Conservation (phyloP, 2,329 filamentous ascomycete species). For the Botrytis medusae region DNA sequence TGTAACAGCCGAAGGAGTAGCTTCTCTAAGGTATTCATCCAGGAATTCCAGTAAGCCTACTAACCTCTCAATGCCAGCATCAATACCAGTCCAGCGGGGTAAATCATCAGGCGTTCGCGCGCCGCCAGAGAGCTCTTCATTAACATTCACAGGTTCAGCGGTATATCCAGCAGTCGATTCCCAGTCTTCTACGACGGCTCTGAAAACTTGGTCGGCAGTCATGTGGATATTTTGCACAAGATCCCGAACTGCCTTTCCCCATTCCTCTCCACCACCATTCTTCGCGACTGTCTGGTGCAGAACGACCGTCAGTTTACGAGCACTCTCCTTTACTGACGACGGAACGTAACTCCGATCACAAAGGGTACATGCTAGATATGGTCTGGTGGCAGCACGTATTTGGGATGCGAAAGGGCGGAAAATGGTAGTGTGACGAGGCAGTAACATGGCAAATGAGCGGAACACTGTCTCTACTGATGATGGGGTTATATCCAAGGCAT, state of each 20-base stretch:
- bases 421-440: slow-evolving; percentile 80
- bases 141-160: slow-evolving; percentile 46
- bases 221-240: slow-evolving; percentile 65
- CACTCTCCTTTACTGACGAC: slow-evolving; percentile 53
- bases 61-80: slow-evolving; percentile 69
- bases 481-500: slow-evolving; percentile 43
- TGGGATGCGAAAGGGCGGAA: slow-evolving; percentile 75
- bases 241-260: slow-evolving; percentile 64
- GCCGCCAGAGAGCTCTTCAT: slow-evolving; percentile 51
- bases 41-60: slow-evolving; percentile 65
- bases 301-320: slow-evolving; percentile 66
- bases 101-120: slow-evolving; percentile 51
- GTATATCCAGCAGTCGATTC: slow-evolving; percentile 60
- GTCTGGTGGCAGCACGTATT: slow-evolving; percentile 59
- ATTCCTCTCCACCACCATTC: slow-evolving; percentile 73
- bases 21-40: slow-evolving; percentile 58
- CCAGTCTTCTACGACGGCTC: slow-evolving; percentile 79
- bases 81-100: slow-evolving; percentile 72
- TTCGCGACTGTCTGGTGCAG: slow-evolving; percentile 81
- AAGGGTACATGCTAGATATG: slow-evolving; percentile 64
- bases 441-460: slow-evolving; percentile 67
- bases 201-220: slow-evolving; percentile 74
- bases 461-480: slow-evolving; percentile 66
- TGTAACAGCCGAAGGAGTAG: slow-evolving; percentile 64
- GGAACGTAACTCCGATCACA: slow-evolving; percentile 52